Evolutionary conservation across 495 filamentous ascomycete species (phyloP), one percentile per base, ranked within the genome.

Genomic region (Lasiosphaeria ovina): DNA sequence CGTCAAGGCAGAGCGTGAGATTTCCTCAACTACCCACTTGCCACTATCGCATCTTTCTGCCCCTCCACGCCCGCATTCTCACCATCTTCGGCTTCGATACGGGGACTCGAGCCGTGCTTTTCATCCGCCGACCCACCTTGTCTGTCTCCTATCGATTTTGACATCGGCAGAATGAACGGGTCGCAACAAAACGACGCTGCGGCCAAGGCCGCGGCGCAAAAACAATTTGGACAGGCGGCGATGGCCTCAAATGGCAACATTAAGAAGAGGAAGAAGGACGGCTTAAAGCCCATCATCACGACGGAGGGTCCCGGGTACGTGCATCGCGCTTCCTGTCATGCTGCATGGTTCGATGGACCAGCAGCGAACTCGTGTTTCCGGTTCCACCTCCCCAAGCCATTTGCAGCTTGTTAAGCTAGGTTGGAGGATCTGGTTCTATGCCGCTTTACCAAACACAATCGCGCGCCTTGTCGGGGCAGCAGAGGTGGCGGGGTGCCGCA

Each of bases 211-310:
- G 34, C 57, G 65, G 59, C 62, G 65, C 67, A 68, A 66, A 66
- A 63, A 55, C 24, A 24, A 24, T 24, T 24, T 24, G 24, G 24
- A 24, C 24, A 24, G 24, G 24, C 69, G 33, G 63, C 66, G 12
- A 55, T 72, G 31, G 55, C 69, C 11, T 48, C 66, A 9, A 68
- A 74, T 50, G 71, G 71, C 36, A 74, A 66, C 64, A 90, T 86
- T 67, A 93, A 93, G 81, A 93, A 92, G 81, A 86, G 90, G 79
- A 91, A 89, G 83, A 92, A 92, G 79, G 89, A 90, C 62, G 89
- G 91, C 58, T 72, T 93, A 68, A 95, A 93, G 77, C 91, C 91
- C 63, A 95, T 95, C 78, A 90, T 93, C 76, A 95, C 90, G 24
- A 92, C 85, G 51, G 91, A 95, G 63, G 79, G 79, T 59, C 77